Conservation (phyloP, 164 flowering plant species). For the Taxillus chinensis region DNA sequence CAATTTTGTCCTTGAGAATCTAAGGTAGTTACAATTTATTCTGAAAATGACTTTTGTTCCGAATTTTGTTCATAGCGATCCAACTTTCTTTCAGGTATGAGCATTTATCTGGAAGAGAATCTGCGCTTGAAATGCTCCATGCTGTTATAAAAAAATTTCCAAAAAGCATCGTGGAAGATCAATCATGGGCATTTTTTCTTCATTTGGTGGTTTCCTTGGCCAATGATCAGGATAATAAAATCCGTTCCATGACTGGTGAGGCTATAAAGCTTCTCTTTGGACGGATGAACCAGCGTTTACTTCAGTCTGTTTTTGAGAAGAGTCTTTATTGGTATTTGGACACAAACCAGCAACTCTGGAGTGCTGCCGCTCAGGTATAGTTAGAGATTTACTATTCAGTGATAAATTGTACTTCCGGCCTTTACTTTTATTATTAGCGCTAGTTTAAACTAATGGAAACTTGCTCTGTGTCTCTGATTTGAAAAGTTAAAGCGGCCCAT, state of each 20-base stretch:
- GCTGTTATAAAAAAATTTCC: conserved; percentile 62
- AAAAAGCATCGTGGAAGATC: conserved; percentile 31
- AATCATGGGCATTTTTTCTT: conserved; percentile 42
- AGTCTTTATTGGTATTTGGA: conserved; percentile 62
- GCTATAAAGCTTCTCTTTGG: conserved; percentile 56
- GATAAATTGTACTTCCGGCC: too few relatives aligned
- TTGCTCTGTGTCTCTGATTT: too few relatives aligned
- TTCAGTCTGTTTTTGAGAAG: conserved; percentile 37
- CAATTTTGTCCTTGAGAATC: conserved; percentile 51
- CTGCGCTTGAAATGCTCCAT: conserved; percentile 92
- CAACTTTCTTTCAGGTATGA: conserved; percentile 53
- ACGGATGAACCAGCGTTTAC: conserved; percentile 37
- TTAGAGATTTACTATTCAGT: not conserved
- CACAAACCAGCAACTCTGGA: conserved; percentile 39
- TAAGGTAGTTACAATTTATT: conserved; percentile 32
- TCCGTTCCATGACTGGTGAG: conserved; percentile 55
- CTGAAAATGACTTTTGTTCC: not conserved
- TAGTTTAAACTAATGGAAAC: too few relatives aligned
- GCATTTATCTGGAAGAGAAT: conserved; percentile 74
- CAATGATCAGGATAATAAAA: conserved; percentile 61
- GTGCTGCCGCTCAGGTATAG: conserved; percentile 81
- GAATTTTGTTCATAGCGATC: conserved; percentile 8
- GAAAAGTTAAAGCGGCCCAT: too few relatives aligned
- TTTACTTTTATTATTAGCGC: too few relatives aligned
- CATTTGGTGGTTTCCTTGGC: conserved; percentile 57